Percentiles rank a stretch among this genome's conserved stretches.
Evolutionary conservation across 305 asterid species (phyloP).

Genomic region (Fraxinus angustifolia): DNA sequence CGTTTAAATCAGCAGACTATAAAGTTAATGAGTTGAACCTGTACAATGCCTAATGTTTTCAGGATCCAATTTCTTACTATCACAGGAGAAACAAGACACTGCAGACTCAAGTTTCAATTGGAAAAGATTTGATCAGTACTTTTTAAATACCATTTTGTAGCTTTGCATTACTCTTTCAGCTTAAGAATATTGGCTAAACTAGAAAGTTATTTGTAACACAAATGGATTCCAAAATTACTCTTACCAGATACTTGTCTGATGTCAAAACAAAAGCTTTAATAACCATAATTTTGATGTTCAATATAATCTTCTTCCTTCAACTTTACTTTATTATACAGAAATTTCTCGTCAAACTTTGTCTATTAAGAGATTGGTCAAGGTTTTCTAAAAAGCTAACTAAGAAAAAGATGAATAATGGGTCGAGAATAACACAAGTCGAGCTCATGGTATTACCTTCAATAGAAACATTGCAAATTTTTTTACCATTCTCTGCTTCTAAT

Average conservation of each 20-base stretch:
- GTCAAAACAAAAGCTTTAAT: neutral
- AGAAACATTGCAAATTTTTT: conserved; percentile 17
- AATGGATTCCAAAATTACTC: neutral
- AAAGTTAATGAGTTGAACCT: neutral
- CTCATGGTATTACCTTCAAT: conserved; percentile 17
- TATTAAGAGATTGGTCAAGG: neutral
- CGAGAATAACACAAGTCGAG: neutral
- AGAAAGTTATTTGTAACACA: neutral
- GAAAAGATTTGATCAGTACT: neutral
- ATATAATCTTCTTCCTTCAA: neutral
- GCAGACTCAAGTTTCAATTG: neutral
- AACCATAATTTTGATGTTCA: neutral
- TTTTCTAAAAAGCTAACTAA: neutral
- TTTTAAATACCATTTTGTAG: neutral
- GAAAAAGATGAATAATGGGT: neutral
- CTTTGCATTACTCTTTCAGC: neutral
- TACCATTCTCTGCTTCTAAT: conserved; percentile 21
- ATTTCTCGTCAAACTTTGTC: neutral
- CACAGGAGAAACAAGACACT: neutral
- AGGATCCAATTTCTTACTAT: neutral
- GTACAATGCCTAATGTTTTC: neutral
- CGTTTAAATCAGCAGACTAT: neutral
- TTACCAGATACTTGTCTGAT: neutral
- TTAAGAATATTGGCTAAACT: neutral
- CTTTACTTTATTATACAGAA: neutral